Conservation (phyloP, 768 basidiomycete species). For the Boletus huronensis region DNA sequence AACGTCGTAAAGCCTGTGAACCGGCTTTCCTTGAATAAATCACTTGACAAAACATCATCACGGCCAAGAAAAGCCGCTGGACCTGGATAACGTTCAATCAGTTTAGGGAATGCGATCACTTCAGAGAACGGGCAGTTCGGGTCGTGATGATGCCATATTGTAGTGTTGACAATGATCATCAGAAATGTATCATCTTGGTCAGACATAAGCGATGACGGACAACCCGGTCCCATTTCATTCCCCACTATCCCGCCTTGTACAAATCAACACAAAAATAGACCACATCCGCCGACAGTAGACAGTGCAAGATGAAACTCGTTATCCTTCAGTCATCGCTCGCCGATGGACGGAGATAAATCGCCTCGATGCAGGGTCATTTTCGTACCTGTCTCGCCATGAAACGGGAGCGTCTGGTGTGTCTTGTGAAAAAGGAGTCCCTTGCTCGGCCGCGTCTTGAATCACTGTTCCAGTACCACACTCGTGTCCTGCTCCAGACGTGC, state of each 20-base stretch:
- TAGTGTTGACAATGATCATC: background rate
- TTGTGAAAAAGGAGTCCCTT: background rate
- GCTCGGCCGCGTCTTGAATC: background rate
- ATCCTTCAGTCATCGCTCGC: slow-evolving; percentile 10
- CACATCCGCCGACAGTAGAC: background rate
- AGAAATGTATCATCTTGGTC: background rate
- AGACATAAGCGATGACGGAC: background rate
- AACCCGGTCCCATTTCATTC: background rate
- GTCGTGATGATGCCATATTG: too few relatives aligned
- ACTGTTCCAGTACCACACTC: background rate
- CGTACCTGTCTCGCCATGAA: slow-evolving; percentile 23
- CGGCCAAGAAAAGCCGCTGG: too few relatives aligned
- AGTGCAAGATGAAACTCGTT: background rate
- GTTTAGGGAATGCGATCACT: background rate
- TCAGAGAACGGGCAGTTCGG: too few relatives aligned
- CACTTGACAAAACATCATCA: background rate
- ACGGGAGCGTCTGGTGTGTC: background rate
- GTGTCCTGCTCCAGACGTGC: background rate
- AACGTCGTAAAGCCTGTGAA: background rate
- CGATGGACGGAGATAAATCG: slow-evolving; percentile 1
- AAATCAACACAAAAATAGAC: slow-evolving; percentile 12
- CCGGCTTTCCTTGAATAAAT: too few relatives aligned
- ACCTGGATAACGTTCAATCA: background rate
- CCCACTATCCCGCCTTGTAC: background rate
- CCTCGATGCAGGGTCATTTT: slow-evolving; percentile 22